Base-by-base conservation (phyloP, 768 basidiomycete genomes). In the Psilocybe cyanescens region DNA sequence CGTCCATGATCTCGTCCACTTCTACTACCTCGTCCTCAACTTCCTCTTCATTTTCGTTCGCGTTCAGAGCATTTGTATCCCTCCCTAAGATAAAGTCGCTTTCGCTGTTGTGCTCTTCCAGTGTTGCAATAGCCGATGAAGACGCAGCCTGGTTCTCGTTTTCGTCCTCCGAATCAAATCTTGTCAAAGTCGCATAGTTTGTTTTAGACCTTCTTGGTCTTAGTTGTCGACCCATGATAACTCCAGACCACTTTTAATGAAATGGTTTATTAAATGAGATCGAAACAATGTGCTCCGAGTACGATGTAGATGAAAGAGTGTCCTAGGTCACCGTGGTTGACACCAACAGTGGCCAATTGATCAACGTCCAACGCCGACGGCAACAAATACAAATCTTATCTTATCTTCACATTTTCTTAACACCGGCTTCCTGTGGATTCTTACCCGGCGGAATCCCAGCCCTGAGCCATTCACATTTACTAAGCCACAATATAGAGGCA, bases 51-150 rank as follows among this genome's bases (percentile, higher is more conserved):
- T 61, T 58, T 8, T 76, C 74, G 44, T 70, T 71, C 31, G 72
- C 74, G 45, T 74, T 72, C n/a, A 55, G 46, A 31, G 73, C 76
- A 5, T 76, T 74, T 3, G 67, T 69, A 45, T 71, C 74, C 46
- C 75, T 72, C n/a, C 77, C 81, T 1, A 79, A 83, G 4, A 79
- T 74, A 70, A 89, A 88, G 63, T 88, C 88, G 67, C 86, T 87
- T 31, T 75, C 83, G 60, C 80, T 84, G 59, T 76, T 77, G 14
- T 12, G 41, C 11, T 65, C 67, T 9, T 80, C 77, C 1, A 77
- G 75, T 7, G 75, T 71, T 19, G 70, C 70, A 19, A 71, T 64
- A 1, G 65, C 60, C 30, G 66, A 61, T 4, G 86, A 83, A 16
- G 81, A 80, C 1, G 79, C 81, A 2, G 76, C 75, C 6, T 65